Evolutionary conservation across 768 basidiomycete species (phyloP), one percentile per base, ranked within the genome.

Genomic region (Paxillus rubicundulus): DNA sequence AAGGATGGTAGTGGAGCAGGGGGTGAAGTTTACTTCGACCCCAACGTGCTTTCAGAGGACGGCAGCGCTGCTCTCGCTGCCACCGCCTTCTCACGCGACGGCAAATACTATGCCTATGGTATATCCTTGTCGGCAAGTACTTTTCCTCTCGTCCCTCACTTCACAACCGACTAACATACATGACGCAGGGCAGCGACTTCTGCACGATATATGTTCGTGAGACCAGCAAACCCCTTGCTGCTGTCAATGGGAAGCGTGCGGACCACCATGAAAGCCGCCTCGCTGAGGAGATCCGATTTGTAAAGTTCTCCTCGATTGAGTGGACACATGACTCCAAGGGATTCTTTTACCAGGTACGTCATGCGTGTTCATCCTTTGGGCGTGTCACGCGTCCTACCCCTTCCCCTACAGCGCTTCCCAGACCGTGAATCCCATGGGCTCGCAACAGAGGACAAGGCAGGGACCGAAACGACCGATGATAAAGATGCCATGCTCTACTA

Each of bases 281-380:
- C 34, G 57, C 74, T 4, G 90, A 92, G 41, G 84, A 84, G 54
- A 69, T 92, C 48, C 78, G 84, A 49, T 86, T 80, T 62, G 86
- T 89, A 56, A 92, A 92, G 65, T 91, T 89, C 69, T 86, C 85
- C 1, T 68, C 73, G 10, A 76, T 91, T 39, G 73, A 75, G 24
- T 92, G 90, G 91, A 84, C 84, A 4, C 80, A 82, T 50, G 88
- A 92, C 68, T 85, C 82, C 49, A 84, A 82, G 55, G 90, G 91
- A 1, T 90, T 92, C 69, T 89, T 92, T 70, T 93, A 93, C 65
- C 89, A 91, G 75, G 76, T 76, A 45, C 18, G 68, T 62, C 5
- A 9, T 17, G 28, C 24, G 5, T 42, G 38, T 44, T 24, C 47
- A 13, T 32, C 44, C 42, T n/a, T 13, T 37, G 36, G 12, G 6